phyloP scores from a whole-genome alignment of 176 grass and related monocot genomes.

The Paspalum notatum region DNA sequence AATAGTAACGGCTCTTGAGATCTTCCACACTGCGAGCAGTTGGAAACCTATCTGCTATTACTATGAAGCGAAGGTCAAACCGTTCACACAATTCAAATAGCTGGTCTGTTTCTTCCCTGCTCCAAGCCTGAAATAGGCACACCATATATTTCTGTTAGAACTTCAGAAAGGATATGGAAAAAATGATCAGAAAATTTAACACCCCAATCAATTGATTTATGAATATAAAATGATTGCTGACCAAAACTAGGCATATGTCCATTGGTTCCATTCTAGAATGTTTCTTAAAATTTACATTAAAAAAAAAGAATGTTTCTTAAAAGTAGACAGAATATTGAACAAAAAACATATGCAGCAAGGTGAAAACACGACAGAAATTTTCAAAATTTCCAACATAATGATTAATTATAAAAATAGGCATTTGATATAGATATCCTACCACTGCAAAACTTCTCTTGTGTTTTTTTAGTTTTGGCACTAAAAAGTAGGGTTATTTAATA shows the following conservation, averaged over 20 bases:
- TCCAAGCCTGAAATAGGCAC: conserved; percentile 72
- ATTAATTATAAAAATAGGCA: background rate
- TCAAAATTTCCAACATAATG: background rate
- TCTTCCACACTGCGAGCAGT: conserved; percentile 75
- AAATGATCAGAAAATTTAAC: background rate
- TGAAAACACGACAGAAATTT: conserved; percentile 7
- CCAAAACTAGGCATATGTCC: background rate
- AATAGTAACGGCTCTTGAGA: conserved; percentile 94
- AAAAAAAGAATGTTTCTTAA: conserved; percentile 27
- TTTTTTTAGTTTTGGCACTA: background rate
- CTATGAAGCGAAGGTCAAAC: conserved; percentile 93
- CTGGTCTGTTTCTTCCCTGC: conserved; percentile 90
- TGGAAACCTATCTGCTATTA: conserved; percentile 93
- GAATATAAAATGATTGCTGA: background rate
- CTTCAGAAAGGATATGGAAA: background rate
- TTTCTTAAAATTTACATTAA: conserved; percentile 8
- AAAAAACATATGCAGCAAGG: conserved; percentile 12
- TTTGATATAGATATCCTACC: background rate
- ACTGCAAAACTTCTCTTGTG: conserved; percentile 8
- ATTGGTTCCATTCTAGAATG: conserved; percentile 16
- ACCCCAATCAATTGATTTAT: background rate
- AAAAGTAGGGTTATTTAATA: background rate
- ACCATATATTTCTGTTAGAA: conserved; percentile 36
- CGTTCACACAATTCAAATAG: conserved; percentile 86
- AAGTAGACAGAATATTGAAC: background rate